A percentile compares a stretch with the other conserved stretches of the same genome.
phyloP scores from a whole-genome alignment of 352 stramenopile genomes.

The Phytophthora pisi region DNA sequence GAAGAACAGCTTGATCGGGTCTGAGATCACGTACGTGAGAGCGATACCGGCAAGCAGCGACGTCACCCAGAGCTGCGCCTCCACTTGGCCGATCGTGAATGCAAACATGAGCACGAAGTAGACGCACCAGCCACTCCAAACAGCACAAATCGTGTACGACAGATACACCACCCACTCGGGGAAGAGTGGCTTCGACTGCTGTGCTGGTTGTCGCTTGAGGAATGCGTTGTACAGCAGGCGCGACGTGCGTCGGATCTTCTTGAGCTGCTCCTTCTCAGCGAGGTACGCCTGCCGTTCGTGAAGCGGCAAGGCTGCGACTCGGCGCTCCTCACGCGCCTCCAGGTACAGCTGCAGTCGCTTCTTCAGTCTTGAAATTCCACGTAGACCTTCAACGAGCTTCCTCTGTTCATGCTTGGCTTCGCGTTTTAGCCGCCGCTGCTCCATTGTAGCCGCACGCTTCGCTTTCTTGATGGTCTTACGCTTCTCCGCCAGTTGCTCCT shows the following conservation, averaged over 20 bases:
- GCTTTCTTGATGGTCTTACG: slow-evolving; percentile 49
- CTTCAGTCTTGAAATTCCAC: slow-evolving; percentile 59
- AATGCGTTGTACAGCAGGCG: slow-evolving; percentile 79
- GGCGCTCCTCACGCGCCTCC: slow-evolving; percentile 42
- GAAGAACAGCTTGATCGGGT: slow-evolving; percentile 77
- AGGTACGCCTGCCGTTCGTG: slow-evolving; percentile 67
- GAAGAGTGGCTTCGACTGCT: slow-evolving; percentile 61
- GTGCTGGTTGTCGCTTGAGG: slow-evolving; percentile 55
- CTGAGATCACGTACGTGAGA: slow-evolving; percentile 65
- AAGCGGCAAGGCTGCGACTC: slow-evolving; percentile 50
- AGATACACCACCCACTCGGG: slow-evolving; percentile 78
- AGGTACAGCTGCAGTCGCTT: slow-evolving; percentile 62
- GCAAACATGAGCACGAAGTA: slow-evolving; percentile 81
- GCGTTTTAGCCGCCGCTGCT: slow-evolving; percentile 44
- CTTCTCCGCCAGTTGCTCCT: slow-evolving; percentile 47
- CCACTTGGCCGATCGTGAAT: slow-evolving; percentile 62
- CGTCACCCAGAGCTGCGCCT: slow-evolving; percentile 67
- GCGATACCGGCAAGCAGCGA: slow-evolving; percentile 60
- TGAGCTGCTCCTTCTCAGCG: slow-evolving; percentile 63
- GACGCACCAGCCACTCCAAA: slow-evolving; percentile 58
- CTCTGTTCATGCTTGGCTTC: slow-evolving; percentile 50
- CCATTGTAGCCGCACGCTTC: slow-evolving; percentile 29
- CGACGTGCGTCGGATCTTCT: slow-evolving; percentile 66
- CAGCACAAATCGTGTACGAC: slow-evolving; percentile 63
- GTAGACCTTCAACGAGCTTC: slow-evolving; percentile 49